Conservation (phyloP, 2,329 filamentous ascomycete genomes). For the Reticulascus tulasneorum region DNA sequence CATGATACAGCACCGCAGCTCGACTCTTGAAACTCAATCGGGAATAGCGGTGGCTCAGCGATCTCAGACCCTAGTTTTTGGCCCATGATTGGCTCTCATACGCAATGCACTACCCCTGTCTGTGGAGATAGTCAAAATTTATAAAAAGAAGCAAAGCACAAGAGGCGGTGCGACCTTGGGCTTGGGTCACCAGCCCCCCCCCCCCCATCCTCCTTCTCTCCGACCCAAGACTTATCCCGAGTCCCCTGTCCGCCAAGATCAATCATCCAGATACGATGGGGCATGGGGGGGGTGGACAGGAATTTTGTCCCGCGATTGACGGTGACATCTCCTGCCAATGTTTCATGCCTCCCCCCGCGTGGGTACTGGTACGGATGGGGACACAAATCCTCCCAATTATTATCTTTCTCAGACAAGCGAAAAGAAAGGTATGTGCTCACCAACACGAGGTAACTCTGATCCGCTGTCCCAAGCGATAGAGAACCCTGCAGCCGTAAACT, state of each 20-base stretch:
- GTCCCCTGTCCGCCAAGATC: conserved; percentile 10
- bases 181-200: conserved; percentile 6
- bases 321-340: conserved; percentile 6
- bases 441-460: too few species aligned
- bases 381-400: too few species aligned
- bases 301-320: too few species aligned
- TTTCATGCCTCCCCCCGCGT: too few species aligned
- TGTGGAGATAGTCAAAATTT: conserved; percentile 13
- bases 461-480: too few species aligned
- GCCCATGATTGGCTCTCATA: conserved; percentile 12
- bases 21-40: conserved; percentile 13
- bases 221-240: too few species aligned
- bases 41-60: conserved; percentile 14
- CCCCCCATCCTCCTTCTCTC: too few species aligned
- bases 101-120: conserved; percentile 10
- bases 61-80: conserved; percentile 2
- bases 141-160: conserved; percentile 15
- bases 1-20: conserved; percentile 7
- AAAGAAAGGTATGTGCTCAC: too few species aligned
- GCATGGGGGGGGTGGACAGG: conserved; percentile 2
- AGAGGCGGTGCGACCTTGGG: conserved; percentile 15
- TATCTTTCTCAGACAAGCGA: too few species aligned
- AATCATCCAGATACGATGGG: conserved; percentile 7
- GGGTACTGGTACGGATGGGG: too few species aligned
- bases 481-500: too few species aligned